These are phyloP conservation scores for Huntiella abstrusa DNA, from an alignment of 2,329 filamentous ascomycete genomes.

Conservation along the genomic window DNA sequence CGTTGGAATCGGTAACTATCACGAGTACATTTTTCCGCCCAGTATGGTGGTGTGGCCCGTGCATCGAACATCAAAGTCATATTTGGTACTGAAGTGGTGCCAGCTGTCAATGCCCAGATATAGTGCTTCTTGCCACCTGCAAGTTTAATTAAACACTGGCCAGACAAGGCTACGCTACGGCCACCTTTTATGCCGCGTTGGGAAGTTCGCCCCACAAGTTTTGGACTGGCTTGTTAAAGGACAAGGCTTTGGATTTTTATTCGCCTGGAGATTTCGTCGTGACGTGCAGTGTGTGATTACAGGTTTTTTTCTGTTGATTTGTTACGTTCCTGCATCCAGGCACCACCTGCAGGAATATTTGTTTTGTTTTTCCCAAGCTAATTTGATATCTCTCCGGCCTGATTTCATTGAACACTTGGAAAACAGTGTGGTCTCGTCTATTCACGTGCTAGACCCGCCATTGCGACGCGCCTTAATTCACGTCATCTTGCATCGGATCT, in stretches of 20 bases:
- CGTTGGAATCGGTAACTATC: not conserved
- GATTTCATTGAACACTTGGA: too few species aligned
- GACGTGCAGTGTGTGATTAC: conserved; percentile 1
- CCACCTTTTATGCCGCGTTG: too few species aligned
- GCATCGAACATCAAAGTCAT: not conserved
- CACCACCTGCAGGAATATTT: too few species aligned
- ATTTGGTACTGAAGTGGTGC: not conserved
- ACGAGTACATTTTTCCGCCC: not conserved
- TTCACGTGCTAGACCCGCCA: too few species aligned
- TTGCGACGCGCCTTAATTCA: not conserved
- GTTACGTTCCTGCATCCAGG: not conserved
- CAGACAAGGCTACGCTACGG: too few species aligned
- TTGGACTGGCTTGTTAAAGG: not conserved
- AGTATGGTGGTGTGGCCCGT: not conserved
- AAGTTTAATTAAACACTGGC: too few species aligned
- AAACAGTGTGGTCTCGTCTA: too few species aligned
- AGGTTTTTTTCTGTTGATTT: conserved; percentile 1
- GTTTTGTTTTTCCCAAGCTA: too few species aligned
- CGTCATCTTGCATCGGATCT: not conserved
- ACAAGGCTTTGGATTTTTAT: conserved; percentile 5
- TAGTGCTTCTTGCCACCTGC: not conserved
- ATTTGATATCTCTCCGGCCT: too few species aligned
- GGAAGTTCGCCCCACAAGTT: too few species aligned
- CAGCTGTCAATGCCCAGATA: not conserved
- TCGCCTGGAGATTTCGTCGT: conserved; percentile 2